These are phyloP conservation scores for Huntiella bhutanensis DNA, from an alignment of 2,329 filamentous ascomycete genomes.

Conservation along the genomic window DNA sequence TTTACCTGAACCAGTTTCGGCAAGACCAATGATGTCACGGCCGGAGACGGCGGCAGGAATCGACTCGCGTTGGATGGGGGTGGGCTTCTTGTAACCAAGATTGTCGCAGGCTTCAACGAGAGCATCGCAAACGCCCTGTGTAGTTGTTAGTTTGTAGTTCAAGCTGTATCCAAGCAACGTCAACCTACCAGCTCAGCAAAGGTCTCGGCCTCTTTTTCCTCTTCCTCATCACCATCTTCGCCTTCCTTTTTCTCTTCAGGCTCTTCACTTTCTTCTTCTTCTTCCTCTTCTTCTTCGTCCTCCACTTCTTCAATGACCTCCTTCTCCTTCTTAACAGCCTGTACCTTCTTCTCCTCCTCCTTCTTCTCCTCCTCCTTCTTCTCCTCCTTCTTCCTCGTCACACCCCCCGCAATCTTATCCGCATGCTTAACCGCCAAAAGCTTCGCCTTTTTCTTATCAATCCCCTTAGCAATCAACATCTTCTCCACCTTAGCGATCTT, in stretches of 20 bases:
- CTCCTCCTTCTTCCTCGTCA: conserved; percentile 1
- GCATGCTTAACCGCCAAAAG: background rate
- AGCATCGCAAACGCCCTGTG: conserved; percentile 60
- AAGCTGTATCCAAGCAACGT: background rate
- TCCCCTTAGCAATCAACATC: conserved; percentile 1
- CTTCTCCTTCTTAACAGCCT: background rate
- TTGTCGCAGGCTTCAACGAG: conserved; percentile 74
- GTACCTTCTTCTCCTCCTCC: background rate
- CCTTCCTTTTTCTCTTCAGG: background rate
- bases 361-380: background rate
- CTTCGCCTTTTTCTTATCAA: conserved; percentile 3
- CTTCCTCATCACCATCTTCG: conserved; percentile 15
- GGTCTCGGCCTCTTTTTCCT: conserved; percentile 28
- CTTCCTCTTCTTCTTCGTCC: conserved; percentile 1
- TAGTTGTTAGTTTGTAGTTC: conserved; percentile 11
- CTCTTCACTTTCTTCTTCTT: conserved; percentile 2
- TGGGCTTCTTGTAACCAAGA: conserved; percentile 69
- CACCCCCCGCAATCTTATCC: background rate
- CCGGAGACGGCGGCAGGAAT: conserved; percentile 66
- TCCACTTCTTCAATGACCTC: background rate
- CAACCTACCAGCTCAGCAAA: conserved; percentile 43
- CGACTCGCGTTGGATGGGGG: conserved; percentile 70
- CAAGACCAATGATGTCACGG: conserved; percentile 79
- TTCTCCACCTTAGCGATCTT: conserved; percentile 10
- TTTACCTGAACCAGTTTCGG: conserved; percentile 89